phyloP scores from a whole-genome alignment of 2,329 filamentous ascomycete genomes.

The Xylariales sp. region DNA sequence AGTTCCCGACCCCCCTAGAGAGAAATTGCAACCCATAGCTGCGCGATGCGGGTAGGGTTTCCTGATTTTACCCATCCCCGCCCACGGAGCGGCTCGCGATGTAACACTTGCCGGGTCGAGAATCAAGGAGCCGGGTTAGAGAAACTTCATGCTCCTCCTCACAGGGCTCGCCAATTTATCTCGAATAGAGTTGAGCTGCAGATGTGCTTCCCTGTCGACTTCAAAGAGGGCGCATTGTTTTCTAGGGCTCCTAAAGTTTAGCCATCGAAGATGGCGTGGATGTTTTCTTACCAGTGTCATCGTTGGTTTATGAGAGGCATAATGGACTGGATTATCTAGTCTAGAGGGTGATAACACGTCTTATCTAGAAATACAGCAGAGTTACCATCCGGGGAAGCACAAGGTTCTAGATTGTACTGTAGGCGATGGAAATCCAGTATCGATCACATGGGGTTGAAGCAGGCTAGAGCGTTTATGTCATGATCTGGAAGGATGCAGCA shows the following conservation, averaged over 20 bases:
- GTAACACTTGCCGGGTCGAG: constrained; percentile 14
- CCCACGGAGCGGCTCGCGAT: constrained; percentile 21
- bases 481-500: constrained; percentile 10
- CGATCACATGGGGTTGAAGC: constrained; percentile 1
- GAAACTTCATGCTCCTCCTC: background rate
- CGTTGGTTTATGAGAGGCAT: constrained; percentile 4
- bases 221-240: background rate
- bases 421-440: constrained; percentile 2
- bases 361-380: background rate
- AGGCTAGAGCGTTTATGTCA: constrained; percentile 4
- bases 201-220: background rate
- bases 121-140: background rate
- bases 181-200: background rate
- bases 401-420: constrained; percentile 5
- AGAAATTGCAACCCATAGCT: constrained; percentile 17
- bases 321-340: background rate
- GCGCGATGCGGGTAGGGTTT: constrained; percentile 21
- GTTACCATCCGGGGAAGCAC: constrained; percentile 1
- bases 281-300: background rate
- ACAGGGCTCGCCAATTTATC: background rate
- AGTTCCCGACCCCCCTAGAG: background rate
- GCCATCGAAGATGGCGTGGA: background rate
- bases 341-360: background rate
- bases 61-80: constrained; percentile 9
- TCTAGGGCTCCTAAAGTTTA: background rate